These are phyloP conservation scores for Glomus cerebriforme DNA, from an alignment of 192 early-diverging fungal species.

Conservation along the genomic window DNA sequence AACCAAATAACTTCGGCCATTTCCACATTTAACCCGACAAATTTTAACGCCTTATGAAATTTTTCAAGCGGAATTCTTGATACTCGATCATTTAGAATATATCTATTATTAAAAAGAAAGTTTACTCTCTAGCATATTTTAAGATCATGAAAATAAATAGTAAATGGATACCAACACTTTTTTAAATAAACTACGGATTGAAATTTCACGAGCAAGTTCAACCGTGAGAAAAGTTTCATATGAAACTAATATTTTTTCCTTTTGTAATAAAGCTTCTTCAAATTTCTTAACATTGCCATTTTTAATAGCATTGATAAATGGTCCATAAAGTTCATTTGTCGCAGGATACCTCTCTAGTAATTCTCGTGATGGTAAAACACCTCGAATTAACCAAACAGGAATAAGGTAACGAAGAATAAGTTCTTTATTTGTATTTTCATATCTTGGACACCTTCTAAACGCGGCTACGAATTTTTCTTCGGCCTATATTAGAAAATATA, in stretches of 20 bases:
- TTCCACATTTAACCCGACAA: conserved; percentile 57
- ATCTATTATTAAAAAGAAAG: conserved; percentile 16
- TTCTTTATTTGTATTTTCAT: conserved; percentile 48
- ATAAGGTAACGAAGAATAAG: conserved; percentile 81
- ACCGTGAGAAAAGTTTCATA: conserved; percentile 81
- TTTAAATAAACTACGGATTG: conserved; percentile 74
- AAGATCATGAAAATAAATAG: not conserved
- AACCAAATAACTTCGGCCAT: conserved; percentile 82
- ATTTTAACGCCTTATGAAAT: conserved; percentile 68
- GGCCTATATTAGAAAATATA: conserved; percentile 39
- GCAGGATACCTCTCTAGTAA: conserved; percentile 66
- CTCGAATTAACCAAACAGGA: conserved; percentile 75
- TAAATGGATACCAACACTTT: conserved; percentile 62
- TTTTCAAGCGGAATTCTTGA: conserved; percentile 51
- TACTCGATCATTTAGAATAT: conserved; percentile 50
- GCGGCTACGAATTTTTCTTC: conserved; percentile 56
- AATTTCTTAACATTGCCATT: conserved; percentile 75
- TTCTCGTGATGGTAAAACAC: conserved; percentile 62
- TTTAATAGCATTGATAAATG: conserved; percentile 65
- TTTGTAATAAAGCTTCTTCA: conserved; percentile 60
- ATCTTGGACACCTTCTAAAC: conserved; percentile 47
- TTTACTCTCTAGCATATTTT: not conserved
- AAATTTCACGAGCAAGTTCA: conserved; percentile 73
- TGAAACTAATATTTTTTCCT: conserved; percentile 62
- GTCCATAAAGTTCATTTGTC: conserved; percentile 61